Evolutionary conservation across 176 grass and related monocot genomes (phyloP), one percentile per base, ranked within the genome.

Genomic region (Guadua angustifolia): DNA sequence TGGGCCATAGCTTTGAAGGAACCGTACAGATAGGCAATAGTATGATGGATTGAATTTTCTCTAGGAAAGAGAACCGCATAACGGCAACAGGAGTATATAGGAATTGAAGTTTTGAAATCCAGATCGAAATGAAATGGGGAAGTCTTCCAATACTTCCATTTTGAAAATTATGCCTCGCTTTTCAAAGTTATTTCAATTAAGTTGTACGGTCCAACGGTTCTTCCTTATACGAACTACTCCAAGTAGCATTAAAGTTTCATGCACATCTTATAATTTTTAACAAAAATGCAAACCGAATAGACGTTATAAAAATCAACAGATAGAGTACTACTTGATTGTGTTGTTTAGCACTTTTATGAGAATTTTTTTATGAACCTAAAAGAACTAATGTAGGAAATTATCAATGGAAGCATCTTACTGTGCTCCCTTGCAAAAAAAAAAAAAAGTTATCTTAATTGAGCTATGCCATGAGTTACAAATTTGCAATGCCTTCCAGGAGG

Each of bases 401-500:
- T 13, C 4, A 12, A 5, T 1, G 22, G 10, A 25, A 12, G 12
- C 10, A 12, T 25, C 4, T 58, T 22, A 22, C 10, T 0, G 21
- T n/a, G n/a, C n/a, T 24, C 9, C n/a, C 57, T 60, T 1, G 4
- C 3, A 25, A 60, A 4, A 19, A 7, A 55, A 60, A 4, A 25
- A 60, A 4, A 19, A 7, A 55, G 25, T 4, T 4, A 29, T 14
- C 22, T 13, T 10, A 11, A n/a, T 66, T 66, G 45, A 66, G 73
- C 26, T n/a, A 38, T 0, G 29, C 45, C 58, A 35, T 11, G 17
- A 14, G 63, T 8, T 80, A 6, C 18, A 62, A 61, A 60, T 43
- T 2, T 1, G 11, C 18, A 58, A 80, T 1, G 52, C 77, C 18
- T 69, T 35, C 42, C 83, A 71, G 45, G 78, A 76, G 83, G 43